Evolutionary conservation across 2,329 filamentous ascomycete species (phyloP).

Genomic region (Cladophialophora exuberans): DNA sequence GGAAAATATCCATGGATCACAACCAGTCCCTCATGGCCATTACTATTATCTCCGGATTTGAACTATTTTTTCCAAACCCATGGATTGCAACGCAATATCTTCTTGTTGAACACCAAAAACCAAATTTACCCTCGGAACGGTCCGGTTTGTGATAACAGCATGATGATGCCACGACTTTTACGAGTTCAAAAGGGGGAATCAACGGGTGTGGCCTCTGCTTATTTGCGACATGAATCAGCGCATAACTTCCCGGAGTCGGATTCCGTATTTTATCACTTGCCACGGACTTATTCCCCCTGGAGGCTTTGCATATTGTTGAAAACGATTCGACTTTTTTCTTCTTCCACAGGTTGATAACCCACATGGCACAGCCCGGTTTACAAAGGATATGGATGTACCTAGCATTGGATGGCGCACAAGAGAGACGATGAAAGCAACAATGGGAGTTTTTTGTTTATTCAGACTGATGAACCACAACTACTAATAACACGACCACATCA

Average conservation of each 20-base stretch:
- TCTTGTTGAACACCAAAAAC: slow-evolving; percentile 9
- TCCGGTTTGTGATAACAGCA: slow-evolving; percentile 19
- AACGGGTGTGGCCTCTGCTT: slow-evolving; percentile 8
- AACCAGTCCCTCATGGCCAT: too few relatives aligned
- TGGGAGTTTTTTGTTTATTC: slow-evolving; percentile 10
- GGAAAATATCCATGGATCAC: slow-evolving; percentile 5
- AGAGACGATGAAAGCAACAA: not conserved
- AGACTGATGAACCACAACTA: slow-evolving; percentile 15
- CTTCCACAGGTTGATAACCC: slow-evolving; percentile 32
- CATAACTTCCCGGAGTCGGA: slow-evolving; percentile 19
- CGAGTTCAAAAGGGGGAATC: slow-evolving; percentile 18
- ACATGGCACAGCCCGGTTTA: slow-evolving; percentile 37
- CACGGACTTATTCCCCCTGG: slow-evolving; percentile 30
- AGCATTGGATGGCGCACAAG: slow-evolving; percentile 26
- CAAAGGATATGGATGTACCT: slow-evolving; percentile 22
- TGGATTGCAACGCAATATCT: slow-evolving; percentile 5
- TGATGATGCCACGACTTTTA: slow-evolving; percentile 23
- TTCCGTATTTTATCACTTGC: slow-evolving; percentile 31
- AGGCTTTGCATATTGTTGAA: slow-evolving; percentile 8
- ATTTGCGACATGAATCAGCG: slow-evolving; percentile 3
- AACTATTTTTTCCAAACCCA: not conserved
- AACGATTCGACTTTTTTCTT: slow-evolving; percentile 14
- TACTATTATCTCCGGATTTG: too few relatives aligned
- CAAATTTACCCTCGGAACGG: slow-evolving; percentile 5
- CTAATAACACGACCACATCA: slow-evolving; percentile 25